A percentile compares a stretch with the other conserved stretches of the same genome.
Evolutionary conservation across 2,329 filamentous ascomycete genomes (phyloP).

Genomic region (Lachnellula occidentalis): DNA sequence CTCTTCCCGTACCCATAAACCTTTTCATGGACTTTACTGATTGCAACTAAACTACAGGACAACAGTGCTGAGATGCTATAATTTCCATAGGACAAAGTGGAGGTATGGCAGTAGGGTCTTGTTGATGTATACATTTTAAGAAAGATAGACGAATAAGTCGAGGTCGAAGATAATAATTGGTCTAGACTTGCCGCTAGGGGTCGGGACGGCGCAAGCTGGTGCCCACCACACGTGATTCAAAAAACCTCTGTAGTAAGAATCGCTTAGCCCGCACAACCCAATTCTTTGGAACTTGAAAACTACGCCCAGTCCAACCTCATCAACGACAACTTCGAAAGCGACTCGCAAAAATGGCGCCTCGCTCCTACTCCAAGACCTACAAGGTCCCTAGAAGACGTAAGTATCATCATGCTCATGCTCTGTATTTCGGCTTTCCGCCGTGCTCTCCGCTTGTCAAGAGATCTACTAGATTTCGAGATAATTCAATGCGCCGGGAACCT

Average conservation of each 20-base stretch:
- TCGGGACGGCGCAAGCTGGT: too few species aligned
- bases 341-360: slow-evolving; percentile 40
- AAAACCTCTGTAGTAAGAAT: too few species aligned
- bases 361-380: slow-evolving; percentile 98
- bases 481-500: neutral
- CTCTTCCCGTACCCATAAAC: too few species aligned
- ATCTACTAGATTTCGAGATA: neutral
- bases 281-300: neutral
- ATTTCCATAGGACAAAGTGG: too few species aligned
- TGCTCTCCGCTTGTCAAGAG: neutral
- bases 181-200: too few species aligned
- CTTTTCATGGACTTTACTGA: too few species aligned
- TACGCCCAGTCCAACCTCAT: slow-evolving; percentile 2
- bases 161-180: too few species aligned
- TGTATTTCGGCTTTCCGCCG: neutral
- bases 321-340: slow-evolving; percentile 5
- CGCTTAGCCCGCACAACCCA: slow-evolving; percentile 3
- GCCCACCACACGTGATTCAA: too few species aligned
- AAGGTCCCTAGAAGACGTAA: slow-evolving; percentile 86
- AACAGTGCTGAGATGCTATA: too few species aligned
- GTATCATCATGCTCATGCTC: slow-evolving; percentile 7
- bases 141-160: too few species aligned
- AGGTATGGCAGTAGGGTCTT: too few species aligned
- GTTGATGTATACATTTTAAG: too few species aligned
- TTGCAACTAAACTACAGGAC: fast-evolving